Conservation (phyloP, 352 stramenopile genomes). For the Elongisporangium prolatum region DNA sequence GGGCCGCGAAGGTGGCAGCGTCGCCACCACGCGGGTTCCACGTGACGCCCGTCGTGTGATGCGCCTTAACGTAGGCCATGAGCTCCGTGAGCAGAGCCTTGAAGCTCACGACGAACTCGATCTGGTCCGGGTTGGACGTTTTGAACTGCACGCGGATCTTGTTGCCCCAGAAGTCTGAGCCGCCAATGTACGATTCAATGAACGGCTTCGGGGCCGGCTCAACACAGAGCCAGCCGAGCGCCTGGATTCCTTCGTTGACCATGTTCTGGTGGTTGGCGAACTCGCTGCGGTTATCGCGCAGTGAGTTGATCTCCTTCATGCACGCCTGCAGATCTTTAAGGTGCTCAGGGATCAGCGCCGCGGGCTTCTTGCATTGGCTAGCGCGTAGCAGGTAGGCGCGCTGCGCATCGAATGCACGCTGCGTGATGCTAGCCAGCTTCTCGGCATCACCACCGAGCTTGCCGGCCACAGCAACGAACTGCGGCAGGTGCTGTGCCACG, state of each 20-base stretch:
- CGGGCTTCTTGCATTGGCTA: conserved; percentile 91
- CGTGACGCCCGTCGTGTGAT: conserved; percentile 93
- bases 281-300: conserved; percentile 80
- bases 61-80: conserved; percentile 92
- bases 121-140: conserved; percentile 86
- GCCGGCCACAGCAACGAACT: conserved; percentile 72
- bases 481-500: conserved; percentile 64
- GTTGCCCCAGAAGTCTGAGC: conserved; percentile 97
- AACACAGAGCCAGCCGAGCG: conserved; percentile 76
- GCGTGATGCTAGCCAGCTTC: conserved; percentile 80
- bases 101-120: conserved; percentile 93
- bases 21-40: conserved; percentile 90
- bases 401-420: conserved; percentile 87
- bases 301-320: conserved; percentile 74
- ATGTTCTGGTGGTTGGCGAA: conserved; percentile 87
- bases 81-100: conserved; percentile 91
- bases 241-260: conserved; percentile 84
- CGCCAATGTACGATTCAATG: conserved; percentile 94
- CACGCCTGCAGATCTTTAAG: conserved; percentile 69
- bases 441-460: conserved; percentile 82
- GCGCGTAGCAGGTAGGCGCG: conserved; percentile 91
- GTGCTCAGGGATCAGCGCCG: conserved; percentile 57
- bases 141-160: conserved; percentile 97
- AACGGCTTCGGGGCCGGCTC: conserved; percentile 90
- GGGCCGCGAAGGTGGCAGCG: conserved; percentile 32